Evolutionary conservation across 306 rosid species (phyloP), one percentile per base, ranked within the genome.

Genomic region (Macrotyloma uniflorum): DNA sequence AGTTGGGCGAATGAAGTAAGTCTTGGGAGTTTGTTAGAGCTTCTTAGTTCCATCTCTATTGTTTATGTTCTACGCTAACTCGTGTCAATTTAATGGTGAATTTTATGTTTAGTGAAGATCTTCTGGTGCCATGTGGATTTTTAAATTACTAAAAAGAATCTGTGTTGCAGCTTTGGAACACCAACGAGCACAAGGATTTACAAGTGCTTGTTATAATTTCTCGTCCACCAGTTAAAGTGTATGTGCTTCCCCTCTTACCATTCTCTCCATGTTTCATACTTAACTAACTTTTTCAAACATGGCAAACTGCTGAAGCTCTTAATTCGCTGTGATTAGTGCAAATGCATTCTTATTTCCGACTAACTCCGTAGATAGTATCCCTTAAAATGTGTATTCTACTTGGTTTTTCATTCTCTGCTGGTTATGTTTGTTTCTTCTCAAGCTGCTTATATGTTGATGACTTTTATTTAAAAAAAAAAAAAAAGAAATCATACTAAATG

Each of bases 211-310:
- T 80, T 46, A 73, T 86, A 79, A 85, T 93, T 82, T 93, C 99
- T 63, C 92, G 98, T 71, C 97, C 99, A 0, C 98, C 99, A 0
- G 76, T 85, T 78, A 95, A 93, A 88, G 90, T 88, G 99, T 95
- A 88, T 3, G 98, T 72, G 67, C 78, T 80, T 67, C 79, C 79
- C 63, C 74, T 78, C 54, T 70, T 71, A 47, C 46, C 79, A 49
- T 78, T 73, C 36, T 80, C 77, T 80, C 78, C 11, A 13, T 19
- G 28, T 78, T 74, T 38, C 67, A 7, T 68, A 69, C 30, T 72
- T 61, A 16, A 30, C n/a, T 8, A 57, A 76, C 61, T 63, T 51
- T 72, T 67, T 43, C 67, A 59, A 75, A 33, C 70, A 61, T 65
- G 74, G 54, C 63, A 71, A 64, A 70, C 69, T 49, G 23, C 20